These are phyloP conservation scores for Amesomyces nigricolor DNA, from an alignment of 2,329 filamentous ascomycete genomes.

Conservation along the genomic window DNA sequence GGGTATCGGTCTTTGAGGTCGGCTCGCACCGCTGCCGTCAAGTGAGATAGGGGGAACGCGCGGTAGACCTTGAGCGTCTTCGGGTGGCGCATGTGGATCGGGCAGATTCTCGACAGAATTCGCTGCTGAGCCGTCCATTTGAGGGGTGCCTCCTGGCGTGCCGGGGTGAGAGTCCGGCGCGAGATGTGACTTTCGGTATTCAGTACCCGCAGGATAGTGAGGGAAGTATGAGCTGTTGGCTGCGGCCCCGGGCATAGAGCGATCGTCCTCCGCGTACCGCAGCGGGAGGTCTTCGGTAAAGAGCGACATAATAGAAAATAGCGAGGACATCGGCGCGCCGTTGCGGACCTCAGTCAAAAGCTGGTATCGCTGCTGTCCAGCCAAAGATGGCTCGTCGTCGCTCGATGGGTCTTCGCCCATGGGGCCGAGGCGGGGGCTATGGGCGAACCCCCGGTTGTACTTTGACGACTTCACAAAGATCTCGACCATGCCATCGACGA, in stretches of 20 bases:
- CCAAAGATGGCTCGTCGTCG: conserved; percentile 61
- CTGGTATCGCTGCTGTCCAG: conserved; percentile 80
- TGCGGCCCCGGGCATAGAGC: conserved; percentile 27
- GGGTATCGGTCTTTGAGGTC: conserved; percentile 36
- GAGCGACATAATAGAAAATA: conserved; percentile 94
- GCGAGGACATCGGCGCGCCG: conserved; percentile 93
- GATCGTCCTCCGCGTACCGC: conserved; percentile 63
- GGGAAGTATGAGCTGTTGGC: conserved; percentile 29
- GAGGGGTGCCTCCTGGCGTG: conserved; percentile 30
- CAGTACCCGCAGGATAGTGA: conserved; percentile 28
- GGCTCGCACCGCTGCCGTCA: conserved; percentile 41
- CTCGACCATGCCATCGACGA: conserved; percentile 92
- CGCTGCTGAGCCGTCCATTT: conserved; percentile 30
- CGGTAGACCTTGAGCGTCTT: conserved; percentile 40
- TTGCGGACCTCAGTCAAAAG: conserved; percentile 96
- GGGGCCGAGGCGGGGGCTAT: conserved; percentile 33
- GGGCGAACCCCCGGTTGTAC: conserved; percentile 40
- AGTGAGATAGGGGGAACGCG: conserved; percentile 71
- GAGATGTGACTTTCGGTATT: conserved; percentile 31
- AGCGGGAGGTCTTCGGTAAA: conserved; percentile 94
- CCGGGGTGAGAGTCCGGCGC: conserved; percentile 35
- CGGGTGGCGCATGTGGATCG: conserved; percentile 29
- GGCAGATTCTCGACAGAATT: conserved; percentile 22
- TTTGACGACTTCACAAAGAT: conserved; percentile 93
- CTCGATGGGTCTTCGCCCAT: conserved; percentile 43